Percentiles rank a stretch among this genome's conserved stretches.
phyloP scores from a whole-genome alignment of 129 eudicot species.

The Artemisia argyi region DNA sequence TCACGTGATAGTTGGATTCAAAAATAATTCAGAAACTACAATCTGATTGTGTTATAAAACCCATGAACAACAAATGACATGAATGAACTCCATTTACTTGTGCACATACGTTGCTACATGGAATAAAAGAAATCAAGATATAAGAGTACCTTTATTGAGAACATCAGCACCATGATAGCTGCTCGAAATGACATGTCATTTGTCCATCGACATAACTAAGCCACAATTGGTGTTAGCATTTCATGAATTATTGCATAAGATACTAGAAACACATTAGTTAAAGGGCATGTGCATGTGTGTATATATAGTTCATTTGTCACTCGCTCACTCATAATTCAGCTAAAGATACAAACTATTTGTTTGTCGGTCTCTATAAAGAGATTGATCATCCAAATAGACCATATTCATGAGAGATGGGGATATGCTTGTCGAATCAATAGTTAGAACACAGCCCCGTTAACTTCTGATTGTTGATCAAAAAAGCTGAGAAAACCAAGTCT shows the following conservation, averaged over 20 bases:
- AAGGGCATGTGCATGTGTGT: background rate
- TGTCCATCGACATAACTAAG: conserved; percentile 21
- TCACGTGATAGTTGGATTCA: conserved; percentile 4
- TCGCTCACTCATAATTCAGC: background rate
- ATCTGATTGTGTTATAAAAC: background rate
- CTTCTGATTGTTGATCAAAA: background rate
- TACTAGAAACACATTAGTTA: background rate
- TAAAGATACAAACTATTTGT: background rate
- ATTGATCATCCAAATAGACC: background rate
- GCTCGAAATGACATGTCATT: conserved; percentile 46
- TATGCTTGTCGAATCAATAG: conserved; percentile 2
- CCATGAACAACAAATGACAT: background rate
- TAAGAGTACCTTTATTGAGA: conserved; percentile 69
- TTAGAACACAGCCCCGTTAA: conserved; percentile 7
- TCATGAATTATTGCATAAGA: background rate
- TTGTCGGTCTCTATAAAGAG: background rate
- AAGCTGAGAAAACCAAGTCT: background rate
- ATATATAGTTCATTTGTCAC: too few species aligned
- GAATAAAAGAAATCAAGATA: conserved; percentile 1
- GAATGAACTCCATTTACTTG: conserved; percentile 4
- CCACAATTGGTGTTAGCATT: background rate
- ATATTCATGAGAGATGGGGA: background rate
- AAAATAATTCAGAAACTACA: conserved; percentile 5
- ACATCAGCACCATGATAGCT: conserved; percentile 76
- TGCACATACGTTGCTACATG: background rate